These are phyloP conservation scores for Hericium rajendrae DNA, from an alignment of 768 basidiomycete species.

Conservation along the genomic window DNA sequence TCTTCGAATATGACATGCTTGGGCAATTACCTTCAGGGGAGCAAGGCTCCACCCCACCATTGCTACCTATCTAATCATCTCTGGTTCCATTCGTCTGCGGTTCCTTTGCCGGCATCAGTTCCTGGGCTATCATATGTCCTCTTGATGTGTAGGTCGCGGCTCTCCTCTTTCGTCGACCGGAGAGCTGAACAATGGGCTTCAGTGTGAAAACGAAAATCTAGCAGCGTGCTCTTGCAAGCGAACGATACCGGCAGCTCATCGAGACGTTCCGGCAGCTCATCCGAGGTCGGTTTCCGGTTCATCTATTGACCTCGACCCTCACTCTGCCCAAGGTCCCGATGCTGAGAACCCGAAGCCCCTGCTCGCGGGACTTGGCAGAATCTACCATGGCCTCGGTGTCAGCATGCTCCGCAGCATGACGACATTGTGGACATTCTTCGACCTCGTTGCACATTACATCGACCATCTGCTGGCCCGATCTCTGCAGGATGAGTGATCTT, in stretches of 20 bases:
- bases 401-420: constrained; percentile 88
- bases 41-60: constrained; percentile 73
- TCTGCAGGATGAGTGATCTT: background rate
- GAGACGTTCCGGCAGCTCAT: constrained; percentile 74
- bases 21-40: constrained; percentile 71
- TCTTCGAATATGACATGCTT: constrained; percentile 82
- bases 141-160: constrained; percentile 69
- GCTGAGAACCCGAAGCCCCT: constrained; percentile 68
- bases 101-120: constrained; percentile 73
- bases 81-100: constrained; percentile 88
- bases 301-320: background rate
- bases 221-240: constrained; percentile 79
- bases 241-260: constrained; percentile 56
- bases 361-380: constrained; percentile 64
- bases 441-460: constrained; percentile 67
- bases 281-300: constrained; percentile 42
- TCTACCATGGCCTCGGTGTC: constrained; percentile 92
- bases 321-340: constrained; percentile 53
- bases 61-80: constrained; percentile 74
- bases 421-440: constrained; percentile 90
- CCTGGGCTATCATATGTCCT: constrained; percentile 66
- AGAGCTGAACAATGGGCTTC: constrained; percentile 2
- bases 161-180: background rate
- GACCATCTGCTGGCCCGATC: constrained; percentile 37
- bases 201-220: constrained; percentile 96